Evolutionary conservation across 2,329 filamentous ascomycete species (phyloP), one percentile per base, ranked within the genome.

Genomic region (Dothideomycetes sp.): DNA sequence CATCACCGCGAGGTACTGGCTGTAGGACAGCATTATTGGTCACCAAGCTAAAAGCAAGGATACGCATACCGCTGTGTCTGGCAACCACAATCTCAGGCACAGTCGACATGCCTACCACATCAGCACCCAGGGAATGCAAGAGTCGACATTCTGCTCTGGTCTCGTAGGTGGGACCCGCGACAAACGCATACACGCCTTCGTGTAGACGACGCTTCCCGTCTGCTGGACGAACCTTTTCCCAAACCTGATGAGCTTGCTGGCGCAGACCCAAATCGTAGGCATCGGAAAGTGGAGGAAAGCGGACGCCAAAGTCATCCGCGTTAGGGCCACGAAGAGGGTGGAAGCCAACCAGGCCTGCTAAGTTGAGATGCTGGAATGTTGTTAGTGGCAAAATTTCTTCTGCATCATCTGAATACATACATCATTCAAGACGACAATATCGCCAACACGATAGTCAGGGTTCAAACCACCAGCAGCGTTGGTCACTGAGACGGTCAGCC

Each of bases 91-190:
- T 78, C 53, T 82, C 78, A 6, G 78, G 78, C 19, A 82, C 76
- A 1, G 78, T 82, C 22, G 74, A 80, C 78, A 82, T 82, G 11
- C 78, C 78, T 2, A 82, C 78, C n/a, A 81, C 63, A 52, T 82
- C 78, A n/a, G 76, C 77, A 5, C 78, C 77, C 5, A 80, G 58
- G 33, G 64, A 64, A 27, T 67, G 66, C 45, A 82, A 63, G 69
- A 80, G 71, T 13, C 76, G 69, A 52, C 76, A 80, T 54, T 81
- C 77, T 1, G 76, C 76, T 45, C 78, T 64, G 2, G 77, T 81
- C 54, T 81, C 78, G 53, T 80, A 81, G 34, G 70, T 78, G 41
- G 77, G 77, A 12, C 77, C 77, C 13, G 68, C 70, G 32, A 78
- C 74, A 53, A 75, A 82, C 5, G 76, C 76, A 61, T 82, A 82